These are phyloP conservation scores for Termitomyces sp. DNA, from an alignment of 768 basidiomycete species.

Conservation along the genomic window DNA sequence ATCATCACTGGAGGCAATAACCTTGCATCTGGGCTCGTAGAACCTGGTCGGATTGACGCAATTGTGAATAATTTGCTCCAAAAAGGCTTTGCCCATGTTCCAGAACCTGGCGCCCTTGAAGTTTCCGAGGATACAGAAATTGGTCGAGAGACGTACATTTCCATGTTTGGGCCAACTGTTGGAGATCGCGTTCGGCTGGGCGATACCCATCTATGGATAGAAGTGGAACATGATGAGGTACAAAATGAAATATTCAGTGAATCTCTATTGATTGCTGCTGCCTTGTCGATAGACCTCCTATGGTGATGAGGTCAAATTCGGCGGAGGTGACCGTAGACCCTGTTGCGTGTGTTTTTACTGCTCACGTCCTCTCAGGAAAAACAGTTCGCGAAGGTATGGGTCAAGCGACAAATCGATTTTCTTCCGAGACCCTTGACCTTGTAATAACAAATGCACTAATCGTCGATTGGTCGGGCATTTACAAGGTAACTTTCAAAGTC, in stretches of 20 bases:
- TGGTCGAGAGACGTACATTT: slow-evolving; percentile 70
- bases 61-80: slow-evolving; percentile 46
- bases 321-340: slow-evolving; percentile 58
- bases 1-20: slow-evolving; percentile 77
- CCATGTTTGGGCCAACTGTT: slow-evolving; percentile 93
- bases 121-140: slow-evolving; percentile 52
- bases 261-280: neutral
- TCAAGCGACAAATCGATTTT: slow-evolving; percentile 71
- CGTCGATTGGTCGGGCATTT: slow-evolving; percentile 92
- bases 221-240: slow-evolving; percentile 85
- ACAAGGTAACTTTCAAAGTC: slow-evolving; percentile 54
- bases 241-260: neutral
- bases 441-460: slow-evolving; percentile 95
- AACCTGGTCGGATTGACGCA: slow-evolving; percentile 35
- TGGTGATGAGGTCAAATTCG: slow-evolving; percentile 98
- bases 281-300: slow-evolving; percentile 63
- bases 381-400: slow-evolving; percentile 97
- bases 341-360: neutral
- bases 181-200: slow-evolving; percentile 88
- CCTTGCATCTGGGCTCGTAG: slow-evolving; percentile 55
- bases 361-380: slow-evolving; percentile 53
- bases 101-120: slow-evolving; percentile 57
- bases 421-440: slow-evolving; percentile 73
- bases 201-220: slow-evolving; percentile 87
- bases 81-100: slow-evolving; percentile 65